phyloP scores from a whole-genome alignment of 2,329 filamentous ascomycete genomes.

The Scopulariopsis brevicaulis region DNA sequence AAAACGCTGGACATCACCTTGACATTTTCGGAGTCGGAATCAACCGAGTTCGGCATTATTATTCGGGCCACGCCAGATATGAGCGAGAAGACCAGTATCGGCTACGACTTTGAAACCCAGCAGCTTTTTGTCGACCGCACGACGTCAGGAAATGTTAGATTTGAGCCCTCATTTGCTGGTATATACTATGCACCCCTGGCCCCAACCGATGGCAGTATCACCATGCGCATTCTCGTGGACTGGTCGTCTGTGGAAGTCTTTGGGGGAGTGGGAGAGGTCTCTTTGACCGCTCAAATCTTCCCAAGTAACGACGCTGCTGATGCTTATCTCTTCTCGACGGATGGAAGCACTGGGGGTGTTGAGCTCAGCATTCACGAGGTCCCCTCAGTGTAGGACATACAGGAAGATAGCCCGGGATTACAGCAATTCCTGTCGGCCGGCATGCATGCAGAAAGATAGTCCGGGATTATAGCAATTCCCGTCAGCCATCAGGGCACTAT shows the following conservation, averaged over 20 bases:
- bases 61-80: constrained; percentile 1
- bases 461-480: too few relatives aligned
- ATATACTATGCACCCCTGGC: constrained; percentile 1
- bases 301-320: not conserved
- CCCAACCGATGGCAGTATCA: not conserved
- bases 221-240: constrained; percentile 4
- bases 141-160: not conserved
- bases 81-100: constrained; percentile 1
- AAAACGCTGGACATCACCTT: constrained; percentile 3
- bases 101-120: constrained; percentile 2
- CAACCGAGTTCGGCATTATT: constrained; percentile 4
- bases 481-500: too few relatives aligned
- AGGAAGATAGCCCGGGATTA: not conserved
- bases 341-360: not conserved
- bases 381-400: not conserved
- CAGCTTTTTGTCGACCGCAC: constrained; percentile 3
- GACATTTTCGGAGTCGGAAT: constrained; percentile 1
- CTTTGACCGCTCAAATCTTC: constrained; percentile 2
- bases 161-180: constrained; percentile 2
- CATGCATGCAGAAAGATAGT: not conserved
- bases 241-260: constrained; percentile 6
- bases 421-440: too few relatives aligned
- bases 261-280: constrained; percentile 2
- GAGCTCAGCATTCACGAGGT: not conserved
- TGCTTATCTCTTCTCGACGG: constrained; percentile 2